Conservation (phyloP, 2,329 filamentous ascomycete species). For the Hypocrella siamensis region DNA sequence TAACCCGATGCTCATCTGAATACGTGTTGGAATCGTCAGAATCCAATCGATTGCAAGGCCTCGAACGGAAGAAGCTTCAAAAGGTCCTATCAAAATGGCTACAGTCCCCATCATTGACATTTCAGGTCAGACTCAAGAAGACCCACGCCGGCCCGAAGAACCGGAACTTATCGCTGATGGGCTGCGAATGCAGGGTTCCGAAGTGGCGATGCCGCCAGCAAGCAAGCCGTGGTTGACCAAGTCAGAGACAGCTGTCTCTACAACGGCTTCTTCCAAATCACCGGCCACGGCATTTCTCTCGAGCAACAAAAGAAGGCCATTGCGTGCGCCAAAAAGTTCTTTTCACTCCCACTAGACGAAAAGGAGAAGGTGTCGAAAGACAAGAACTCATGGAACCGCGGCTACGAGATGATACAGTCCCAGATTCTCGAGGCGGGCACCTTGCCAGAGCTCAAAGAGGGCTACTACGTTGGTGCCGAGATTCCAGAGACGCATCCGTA, state of each 20-base stretch:
- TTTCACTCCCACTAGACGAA: constrained; percentile 27
- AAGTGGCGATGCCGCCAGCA: constrained; percentile 8
- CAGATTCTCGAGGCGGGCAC: constrained; percentile 27
- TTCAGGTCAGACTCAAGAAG: too few relatives aligned
- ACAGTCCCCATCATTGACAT: too few relatives aligned
- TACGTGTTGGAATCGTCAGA: too few relatives aligned
- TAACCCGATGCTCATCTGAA: too few relatives aligned
- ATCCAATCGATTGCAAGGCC: too few relatives aligned
- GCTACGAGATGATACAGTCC: constrained; percentile 31
- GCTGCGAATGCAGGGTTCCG: constrained; percentile 7
- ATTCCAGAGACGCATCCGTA: constrained; percentile 17
- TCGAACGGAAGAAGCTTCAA: too few relatives aligned
- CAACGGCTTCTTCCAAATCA: constrained; percentile 38
- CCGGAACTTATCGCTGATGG: too few relatives aligned
- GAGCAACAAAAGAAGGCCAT: constrained; percentile 24
- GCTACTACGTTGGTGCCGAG: constrained; percentile 19
- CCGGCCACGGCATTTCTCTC: constrained; percentile 27
- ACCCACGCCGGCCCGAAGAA: too few relatives aligned
- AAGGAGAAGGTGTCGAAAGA: constrained; percentile 25
- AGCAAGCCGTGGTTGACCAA: constrained; percentile 6
- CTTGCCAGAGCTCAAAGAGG: constrained; percentile 30
- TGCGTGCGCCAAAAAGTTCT: constrained; percentile 26
- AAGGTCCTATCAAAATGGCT: too few relatives aligned
- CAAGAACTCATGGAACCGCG: constrained; percentile 25
- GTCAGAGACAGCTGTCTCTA: constrained; percentile 25